Base-by-base conservation (phyloP, 169 alveolate genomes). In the Babesia gibsoni region DNA sequence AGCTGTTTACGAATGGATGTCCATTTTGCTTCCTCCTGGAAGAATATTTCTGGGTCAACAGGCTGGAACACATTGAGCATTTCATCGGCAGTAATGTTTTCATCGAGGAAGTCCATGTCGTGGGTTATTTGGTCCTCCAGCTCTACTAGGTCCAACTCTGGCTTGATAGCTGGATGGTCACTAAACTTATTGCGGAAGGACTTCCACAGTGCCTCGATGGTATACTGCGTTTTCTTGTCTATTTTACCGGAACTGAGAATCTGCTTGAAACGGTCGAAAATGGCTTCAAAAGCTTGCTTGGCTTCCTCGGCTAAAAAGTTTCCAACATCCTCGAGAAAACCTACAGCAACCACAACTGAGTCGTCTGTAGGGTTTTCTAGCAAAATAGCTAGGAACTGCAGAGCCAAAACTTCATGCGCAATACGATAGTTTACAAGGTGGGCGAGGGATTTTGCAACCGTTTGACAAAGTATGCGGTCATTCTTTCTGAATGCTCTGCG, bases 111-210 rank as follows among this genome's bases (percentile, higher is more conserved):
- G 49, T 93, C 96, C 30, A 96, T 85, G 78, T 95, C 96, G 79
- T 98, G 99, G 20, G 98, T 96, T 14, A 96, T 94, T 73, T 94
- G 92, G 84, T 96, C 99, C 39, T 95, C 98, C 30, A 92, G 98
- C 56, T 97, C 99, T 4, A 98, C 97, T 52, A 97, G 79, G 73
- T 97, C 99, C 20, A 96, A 84, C 53, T 96, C 99, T 36, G 94
- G 96, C 16, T 91, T 68, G 0, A 96, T 58, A 10, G 92, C 67
- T 1, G 95, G 96, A 41, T 74, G 77, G 43, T 91, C 96, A 37
- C 61, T 79, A 85, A 96, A 97, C 66, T 94, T 90, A 18, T 91
- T 89, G 72, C 98, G 90, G 64, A 99, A 86, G 16, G 94, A 83
- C 50, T 91, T 94, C 90, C 97, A 96, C 46, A 96, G 87, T 58